Evolutionary conservation across 345 rosid species (phyloP).

Genomic region (Ceriops zippeliana): DNA sequence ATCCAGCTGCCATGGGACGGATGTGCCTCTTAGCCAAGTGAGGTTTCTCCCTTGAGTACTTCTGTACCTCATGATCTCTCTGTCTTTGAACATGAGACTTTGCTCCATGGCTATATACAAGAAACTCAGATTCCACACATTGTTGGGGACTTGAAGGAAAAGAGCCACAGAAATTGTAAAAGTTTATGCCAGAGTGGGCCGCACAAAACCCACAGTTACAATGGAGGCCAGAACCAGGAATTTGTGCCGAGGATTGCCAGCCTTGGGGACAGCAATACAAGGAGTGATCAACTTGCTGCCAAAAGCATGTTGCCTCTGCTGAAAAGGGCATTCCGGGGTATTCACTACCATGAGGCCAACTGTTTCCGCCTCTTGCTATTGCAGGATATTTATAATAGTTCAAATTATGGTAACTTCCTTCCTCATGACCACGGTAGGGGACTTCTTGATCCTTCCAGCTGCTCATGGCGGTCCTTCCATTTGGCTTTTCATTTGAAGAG

Average conservation of each 20-base stretch:
- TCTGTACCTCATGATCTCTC: constrained; percentile 37
- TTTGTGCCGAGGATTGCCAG: constrained; percentile 36
- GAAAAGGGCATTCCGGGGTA: constrained; percentile 38
- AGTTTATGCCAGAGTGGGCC: constrained; percentile 30
- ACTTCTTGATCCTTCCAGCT: constrained; percentile 27
- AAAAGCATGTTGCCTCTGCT: constrained; percentile 36
- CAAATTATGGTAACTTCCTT: constrained; percentile 13
- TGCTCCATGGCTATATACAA: constrained; percentile 33
- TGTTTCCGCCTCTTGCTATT: constrained; percentile 28
- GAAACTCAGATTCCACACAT: constrained; percentile 42
- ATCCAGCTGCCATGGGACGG: constrained; percentile 79
- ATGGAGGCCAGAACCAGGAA: constrained; percentile 22
- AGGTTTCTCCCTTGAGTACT: constrained; percentile 40
- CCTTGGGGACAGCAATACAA: constrained; percentile 34
- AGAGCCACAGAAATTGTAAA: constrained; percentile 42
- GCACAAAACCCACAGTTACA: constrained; percentile 24
- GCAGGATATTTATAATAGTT: constrained; percentile 25
- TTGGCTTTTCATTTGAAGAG: constrained; percentile 25
- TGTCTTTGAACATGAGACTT: constrained; percentile 49
- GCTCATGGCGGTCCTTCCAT: constrained; percentile 25
- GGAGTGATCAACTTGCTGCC: constrained; percentile 32
- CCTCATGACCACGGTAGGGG: constrained; percentile 25
- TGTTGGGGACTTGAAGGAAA: constrained; percentile 57
- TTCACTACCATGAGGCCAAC: constrained; percentile 31
- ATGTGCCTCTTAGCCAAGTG: constrained; percentile 52